Base-by-base conservation (phyloP, 805 yeast species). In the Candida awuae region DNA sequence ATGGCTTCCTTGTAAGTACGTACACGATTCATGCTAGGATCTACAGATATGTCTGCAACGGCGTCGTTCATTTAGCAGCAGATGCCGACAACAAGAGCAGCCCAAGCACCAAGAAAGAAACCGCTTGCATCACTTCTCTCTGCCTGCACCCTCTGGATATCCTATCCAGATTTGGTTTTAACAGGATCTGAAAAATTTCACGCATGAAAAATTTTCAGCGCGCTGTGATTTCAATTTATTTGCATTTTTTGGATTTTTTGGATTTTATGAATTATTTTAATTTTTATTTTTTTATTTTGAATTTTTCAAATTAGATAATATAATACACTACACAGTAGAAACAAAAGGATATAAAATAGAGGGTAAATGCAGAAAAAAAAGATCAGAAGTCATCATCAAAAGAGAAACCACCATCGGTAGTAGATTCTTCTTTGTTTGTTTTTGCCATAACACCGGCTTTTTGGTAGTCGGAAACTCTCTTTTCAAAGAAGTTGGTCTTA, bases 371-470 rank as follows among this genome's bases (percentile, higher is more conserved):
- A 18, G 8, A 4, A 32, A 14, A 3, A 21, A 26, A 21, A 23
- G n/a, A n/a, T 70, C 79, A 90, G 66, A 90, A 90, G 57, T 92
- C 97, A 66, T 90, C 98, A 64, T 88, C 95, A 54, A 92, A 81
- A 35, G 82, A 68, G 67, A 90, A 88, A 33, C 76, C 74, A 59
- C 68, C 68, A 41, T 70, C 71, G 34, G 63, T 48, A n/a, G 46
- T 50, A 8, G 54, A 23, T 47, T 65, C 68, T 34, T 61, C 51
- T 45, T 65, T 67, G 45, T 62, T 59, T 45, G 69, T 60, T 52
- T 77, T 74, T 50, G 95, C 90, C 92, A 90, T 90, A 57, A 90
- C 98, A 71, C 98, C 97, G 43, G 98, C 97, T 71, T 90, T 92
- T 70, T 90, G 98, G 70, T 90, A 90, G 67, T 90, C 98, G 43